These are phyloP conservation scores for Chaetomiaceae sp. DNA, from an alignment of 2,329 filamentous ascomycete species.

Conservation along the genomic window DNA sequence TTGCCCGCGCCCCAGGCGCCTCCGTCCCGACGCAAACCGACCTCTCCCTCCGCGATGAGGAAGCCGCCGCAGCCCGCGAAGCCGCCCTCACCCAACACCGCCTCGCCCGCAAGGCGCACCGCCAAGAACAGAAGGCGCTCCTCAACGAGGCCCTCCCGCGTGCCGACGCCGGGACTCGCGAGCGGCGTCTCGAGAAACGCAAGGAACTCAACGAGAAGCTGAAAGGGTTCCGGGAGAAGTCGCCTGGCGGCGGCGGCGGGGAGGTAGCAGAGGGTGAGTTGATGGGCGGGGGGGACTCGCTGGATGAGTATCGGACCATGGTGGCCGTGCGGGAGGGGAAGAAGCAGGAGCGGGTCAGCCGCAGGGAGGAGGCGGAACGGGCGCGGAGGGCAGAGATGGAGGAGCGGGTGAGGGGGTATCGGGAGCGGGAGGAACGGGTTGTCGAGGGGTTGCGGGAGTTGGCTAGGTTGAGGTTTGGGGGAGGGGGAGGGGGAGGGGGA, in stretches of 20 bases:
- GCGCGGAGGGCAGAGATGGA: slow-evolving; percentile 76
- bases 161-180: slow-evolving; percentile 75
- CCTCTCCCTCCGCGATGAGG: slow-evolving; percentile 38
- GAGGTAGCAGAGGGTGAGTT: slow-evolving; percentile 71
- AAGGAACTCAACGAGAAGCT: slow-evolving; percentile 67
- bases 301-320: slow-evolving; percentile 65
- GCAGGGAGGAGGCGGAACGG: slow-evolving; percentile 74
- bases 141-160: slow-evolving; percentile 72
- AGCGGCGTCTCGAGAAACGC: slow-evolving; percentile 83
- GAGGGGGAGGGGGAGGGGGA: neutral
- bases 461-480: slow-evolving; percentile 73
- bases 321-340: slow-evolving; percentile 63
- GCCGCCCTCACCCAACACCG: slow-evolving; percentile 53
- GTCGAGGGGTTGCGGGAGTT: slow-evolving; percentile 76
- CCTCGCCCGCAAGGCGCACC: slow-evolving; percentile 59
- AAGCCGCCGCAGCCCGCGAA: slow-evolving; percentile 44
- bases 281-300: slow-evolving; percentile 64
- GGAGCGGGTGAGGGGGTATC: slow-evolving; percentile 64
- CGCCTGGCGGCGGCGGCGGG: slow-evolving; percentile 49
- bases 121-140: slow-evolving; percentile 62
- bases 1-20: slow-evolving; percentile 41
- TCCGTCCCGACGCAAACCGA: slow-evolving; percentile 70
- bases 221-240: slow-evolving; percentile 66
- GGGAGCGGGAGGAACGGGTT: slow-evolving; percentile 75
- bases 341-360: slow-evolving; percentile 79